These are phyloP conservation scores for Aspergillus caelatus DNA, from an alignment of 2,329 filamentous ascomycete species.

Conservation along the genomic window DNA sequence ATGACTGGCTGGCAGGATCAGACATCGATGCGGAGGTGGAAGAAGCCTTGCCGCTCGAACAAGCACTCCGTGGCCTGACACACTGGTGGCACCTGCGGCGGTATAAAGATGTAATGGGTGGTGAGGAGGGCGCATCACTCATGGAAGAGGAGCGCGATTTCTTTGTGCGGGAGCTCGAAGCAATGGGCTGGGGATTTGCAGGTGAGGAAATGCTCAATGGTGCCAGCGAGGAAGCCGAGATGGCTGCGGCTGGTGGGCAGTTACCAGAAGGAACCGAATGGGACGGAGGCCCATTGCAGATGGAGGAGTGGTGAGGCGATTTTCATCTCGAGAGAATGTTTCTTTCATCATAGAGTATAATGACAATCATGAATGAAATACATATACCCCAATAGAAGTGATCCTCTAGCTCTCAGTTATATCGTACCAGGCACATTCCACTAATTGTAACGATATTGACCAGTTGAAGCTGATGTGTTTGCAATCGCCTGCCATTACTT, in stretches of 20 bases:
- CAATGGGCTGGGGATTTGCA: constrained; percentile 59
- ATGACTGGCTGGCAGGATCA: constrained; percentile 89
- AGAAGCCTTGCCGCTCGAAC: constrained; percentile 86
- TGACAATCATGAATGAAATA: not conserved
- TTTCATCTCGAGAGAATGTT: not conserved
- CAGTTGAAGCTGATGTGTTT: not conserved
- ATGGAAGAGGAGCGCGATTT: constrained; percentile 77
- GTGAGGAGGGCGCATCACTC: constrained; percentile 53
- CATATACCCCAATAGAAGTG: constrained; percentile 4
- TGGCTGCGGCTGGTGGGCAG: constrained; percentile 27
- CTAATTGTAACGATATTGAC: not conserved
- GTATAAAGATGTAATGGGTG: constrained; percentile 75
- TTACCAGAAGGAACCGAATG: constrained; percentile 38
- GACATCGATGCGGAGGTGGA: constrained; percentile 95
- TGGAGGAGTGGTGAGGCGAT: constrained; percentile 35
- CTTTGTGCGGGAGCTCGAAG: constrained; percentile 76
- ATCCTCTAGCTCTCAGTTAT: not conserved
- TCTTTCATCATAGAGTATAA: not conserved
- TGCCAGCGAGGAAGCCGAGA: constrained; percentile 29
- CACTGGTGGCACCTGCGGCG: constrained; percentile 90
- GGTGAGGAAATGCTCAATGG: constrained; percentile 38
- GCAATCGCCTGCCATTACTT: too few relatives aligned
- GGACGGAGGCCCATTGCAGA: constrained; percentile 39
- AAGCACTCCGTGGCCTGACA: constrained; percentile 83
- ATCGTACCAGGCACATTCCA: not conserved